phyloP scores from a whole-genome alignment of 768 basidiomycete species.

The Hypsizygus marmoreus region DNA sequence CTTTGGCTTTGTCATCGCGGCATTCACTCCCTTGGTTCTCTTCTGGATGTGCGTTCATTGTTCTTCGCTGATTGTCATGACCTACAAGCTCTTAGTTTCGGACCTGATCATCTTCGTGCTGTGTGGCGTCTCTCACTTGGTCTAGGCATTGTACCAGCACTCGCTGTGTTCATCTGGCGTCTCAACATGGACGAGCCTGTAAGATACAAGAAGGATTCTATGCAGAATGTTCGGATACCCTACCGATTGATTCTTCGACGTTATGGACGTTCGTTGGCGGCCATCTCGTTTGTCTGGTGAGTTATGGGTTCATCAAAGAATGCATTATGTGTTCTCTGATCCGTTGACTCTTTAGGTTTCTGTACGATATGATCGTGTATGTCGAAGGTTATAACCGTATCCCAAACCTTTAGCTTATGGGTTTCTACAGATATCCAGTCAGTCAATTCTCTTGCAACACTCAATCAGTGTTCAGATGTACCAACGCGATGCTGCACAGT shows the following conservation, averaged over 20 bases:
- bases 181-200: conserved; percentile 79
- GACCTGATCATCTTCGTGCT: conserved; percentile 73
- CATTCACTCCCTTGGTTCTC: conserved; percentile 81
- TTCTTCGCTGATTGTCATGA: not conserved
- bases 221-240: conserved; percentile 73
- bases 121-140: conserved; percentile 88
- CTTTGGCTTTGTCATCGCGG: conserved; percentile 71
- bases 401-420: not conserved
- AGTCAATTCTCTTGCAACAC: conserved; percentile 28
- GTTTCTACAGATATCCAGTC: conserved; percentile 63
- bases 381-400: conserved; percentile 20
- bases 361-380: conserved; percentile 80
- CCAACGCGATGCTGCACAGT: no score
- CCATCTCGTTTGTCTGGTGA: conserved; percentile 76
- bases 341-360: conserved; percentile 43
- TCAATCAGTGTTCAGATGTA: no score
- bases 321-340: not conserved
- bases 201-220: conserved; percentile 73
- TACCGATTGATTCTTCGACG: conserved; percentile 74
- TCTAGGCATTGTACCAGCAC: conserved; percentile 77
- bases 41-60: conserved; percentile 86
- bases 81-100: conserved; percentile 51
- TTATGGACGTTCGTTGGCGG: conserved; percentile 73
- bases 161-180: conserved; percentile 82
- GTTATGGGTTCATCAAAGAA: conserved; percentile 17